phyloP scores from a whole-genome alignment of 2,329 filamentous ascomycete species.

The Gremmenia infestans region DNA sequence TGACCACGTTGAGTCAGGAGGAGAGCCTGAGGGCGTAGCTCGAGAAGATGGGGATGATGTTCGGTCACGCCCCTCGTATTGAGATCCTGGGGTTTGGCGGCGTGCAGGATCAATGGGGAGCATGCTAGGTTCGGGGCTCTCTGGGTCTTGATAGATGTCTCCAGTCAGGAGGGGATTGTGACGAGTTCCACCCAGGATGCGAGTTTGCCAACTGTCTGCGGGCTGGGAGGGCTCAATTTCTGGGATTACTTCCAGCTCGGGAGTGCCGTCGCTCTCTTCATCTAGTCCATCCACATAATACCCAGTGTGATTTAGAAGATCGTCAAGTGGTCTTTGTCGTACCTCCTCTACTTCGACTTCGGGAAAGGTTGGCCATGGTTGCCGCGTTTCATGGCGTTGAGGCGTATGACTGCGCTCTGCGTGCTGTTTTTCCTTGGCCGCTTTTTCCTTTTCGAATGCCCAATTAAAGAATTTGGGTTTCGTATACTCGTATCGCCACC shows the following conservation, averaged over 20 bases:
- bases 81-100: constrained; percentile 3
- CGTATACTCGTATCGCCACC: constrained; percentile 46
- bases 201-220: not conserved
- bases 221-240: constrained; percentile 21
- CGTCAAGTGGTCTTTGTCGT: constrained; percentile 23
- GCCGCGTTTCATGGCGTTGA: not conserved
- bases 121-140: not conserved
- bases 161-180: not conserved
- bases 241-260: constrained; percentile 23
- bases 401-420: not conserved
- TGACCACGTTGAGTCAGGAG: not conserved
- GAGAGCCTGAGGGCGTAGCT: constrained; percentile 8
- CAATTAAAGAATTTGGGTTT: constrained; percentile 36
- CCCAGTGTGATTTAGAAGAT: constrained; percentile 25
- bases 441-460: constrained; percentile 20
- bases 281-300: constrained; percentile 19
- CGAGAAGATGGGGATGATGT: constrained; percentile 5
- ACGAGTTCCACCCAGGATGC: not conserved
- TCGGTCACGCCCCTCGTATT: constrained; percentile 7
- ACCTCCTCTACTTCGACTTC: constrained; percentile 28
- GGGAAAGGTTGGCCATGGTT: constrained; percentile 16
- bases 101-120: not conserved
- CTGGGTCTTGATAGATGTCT: not conserved
- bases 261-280: constrained; percentile 1
- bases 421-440: constrained; percentile 5